phyloP scores from a whole-genome alignment of 176 grass and related monocot species.

The Hsuehochloa calcarea region DNA sequence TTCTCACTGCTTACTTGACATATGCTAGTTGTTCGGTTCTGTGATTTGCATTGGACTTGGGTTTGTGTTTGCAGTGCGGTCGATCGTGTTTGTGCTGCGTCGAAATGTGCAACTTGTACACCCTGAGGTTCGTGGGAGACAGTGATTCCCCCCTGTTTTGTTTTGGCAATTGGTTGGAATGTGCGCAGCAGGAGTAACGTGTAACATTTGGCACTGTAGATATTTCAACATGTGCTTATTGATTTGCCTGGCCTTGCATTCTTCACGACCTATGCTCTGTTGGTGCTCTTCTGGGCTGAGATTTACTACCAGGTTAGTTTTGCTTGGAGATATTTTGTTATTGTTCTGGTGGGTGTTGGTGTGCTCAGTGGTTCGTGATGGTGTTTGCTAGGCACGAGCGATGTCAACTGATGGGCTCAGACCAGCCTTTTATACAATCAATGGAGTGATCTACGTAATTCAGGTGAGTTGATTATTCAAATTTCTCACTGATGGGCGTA shows the following conservation, averaged over 20 bases:
- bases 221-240: constrained; percentile 63
- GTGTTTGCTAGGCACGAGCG: constrained; percentile 54
- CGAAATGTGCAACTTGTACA: constrained; percentile 52
- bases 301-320: constrained; percentile 69
- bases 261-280: constrained; percentile 64
- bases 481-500: constrained; percentile 1
- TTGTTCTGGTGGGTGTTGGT: neutral
- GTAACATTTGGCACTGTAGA: constrained; percentile 16
- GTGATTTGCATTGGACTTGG: neutral
- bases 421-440: constrained; percentile 58
- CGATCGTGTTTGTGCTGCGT: constrained; percentile 47
- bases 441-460: constrained; percentile 50
- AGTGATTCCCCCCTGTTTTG: neutral
- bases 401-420: constrained; percentile 64
- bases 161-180: neutral
- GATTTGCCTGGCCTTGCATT: constrained; percentile 62
- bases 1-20: neutral
- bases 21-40: neutral
- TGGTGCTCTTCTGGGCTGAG: constrained; percentile 79
- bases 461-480: constrained; percentile 36
- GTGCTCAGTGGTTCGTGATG: neutral
- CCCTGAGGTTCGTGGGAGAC: constrained; percentile 43
- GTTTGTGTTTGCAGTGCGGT: constrained; percentile 42
- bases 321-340: neutral
- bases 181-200: neutral